These are phyloP conservation scores for Phtheirospermum japonicum DNA, from an alignment of 257 asterid genomes.

Conservation along the genomic window DNA sequence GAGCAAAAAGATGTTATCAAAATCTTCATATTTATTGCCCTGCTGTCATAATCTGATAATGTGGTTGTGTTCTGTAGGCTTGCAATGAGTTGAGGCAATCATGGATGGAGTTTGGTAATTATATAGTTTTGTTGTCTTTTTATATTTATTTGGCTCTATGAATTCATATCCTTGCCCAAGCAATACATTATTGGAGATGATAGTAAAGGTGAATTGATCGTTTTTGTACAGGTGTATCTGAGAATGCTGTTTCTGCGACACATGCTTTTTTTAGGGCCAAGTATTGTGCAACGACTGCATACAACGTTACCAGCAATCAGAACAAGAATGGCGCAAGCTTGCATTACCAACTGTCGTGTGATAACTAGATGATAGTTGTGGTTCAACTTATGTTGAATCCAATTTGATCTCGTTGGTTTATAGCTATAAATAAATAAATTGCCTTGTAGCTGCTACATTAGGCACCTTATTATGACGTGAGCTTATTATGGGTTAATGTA, in stretches of 20 bases:
- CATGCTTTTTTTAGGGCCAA: too few relatives aligned
- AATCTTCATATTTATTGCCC: conserved; percentile 1
- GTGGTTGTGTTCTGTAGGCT: conserved; percentile 55
- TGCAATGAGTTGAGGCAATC: conserved; percentile 92
- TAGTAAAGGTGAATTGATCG: not conserved
- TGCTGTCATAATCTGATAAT: conserved; percentile 16
- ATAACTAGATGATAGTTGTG: too few relatives aligned
- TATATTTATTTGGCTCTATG: conserved; percentile 1
- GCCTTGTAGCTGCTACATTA: too few relatives aligned
- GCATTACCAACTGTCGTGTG: too few relatives aligned
- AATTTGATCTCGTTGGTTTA: too few relatives aligned
- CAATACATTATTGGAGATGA: conserved; percentile 1
- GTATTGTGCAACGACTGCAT: too few relatives aligned
- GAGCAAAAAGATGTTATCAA: conserved; percentile 27
- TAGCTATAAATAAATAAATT: too few relatives aligned
- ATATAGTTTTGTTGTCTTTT: conserved; percentile 18
- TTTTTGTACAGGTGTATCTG: conserved; percentile 78
- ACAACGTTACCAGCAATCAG: too few relatives aligned
- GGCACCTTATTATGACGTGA: too few relatives aligned
- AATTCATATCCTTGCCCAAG: conserved; percentile 9
- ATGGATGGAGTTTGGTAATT: conserved; percentile 96
- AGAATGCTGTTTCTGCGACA: conserved; percentile 98
- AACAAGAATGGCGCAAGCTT: too few relatives aligned
- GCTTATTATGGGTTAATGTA: too few relatives aligned
- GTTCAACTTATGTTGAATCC: too few relatives aligned